Evolutionary conservation across 441 rosid genomes (phyloP), one percentile per base, ranked within the genome.

Genomic region (Populus tomentosa): DNA sequence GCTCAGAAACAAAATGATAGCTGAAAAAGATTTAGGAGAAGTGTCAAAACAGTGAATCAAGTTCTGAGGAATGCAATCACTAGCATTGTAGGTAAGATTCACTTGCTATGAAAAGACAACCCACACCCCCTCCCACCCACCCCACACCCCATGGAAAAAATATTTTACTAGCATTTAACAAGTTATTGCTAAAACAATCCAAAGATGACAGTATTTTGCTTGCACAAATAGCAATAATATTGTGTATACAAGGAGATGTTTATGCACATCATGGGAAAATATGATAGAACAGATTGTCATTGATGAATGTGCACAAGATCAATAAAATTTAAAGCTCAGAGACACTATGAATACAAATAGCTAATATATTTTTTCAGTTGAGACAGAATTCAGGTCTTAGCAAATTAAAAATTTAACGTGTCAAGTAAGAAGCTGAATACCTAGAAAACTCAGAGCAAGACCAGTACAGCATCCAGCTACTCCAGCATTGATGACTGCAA

Each of bases 381-480:
- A 75, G 0, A 76, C 10, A 76, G 56, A 16, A 35, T 7, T 26
- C 28, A 9, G 10, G n/a, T 46, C 18, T 21, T 35, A 16, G 11
- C 11, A 11, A 40, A 40, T 40, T 40, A 40, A 11, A 40, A 21
- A 63, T 14, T 70, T 24, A 65, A 20, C n/a, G 50, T 7, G 21
- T 59, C 10, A 63, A 56, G 33, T 64, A 66, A 10, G 50, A 67
- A 10, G 30, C 40, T 36, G 32, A 33, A 36, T 86, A 95, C 99
- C 98, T 20, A 97, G 98, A 85, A 88, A 89, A 82, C 99, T 95
- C 79, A 92, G 84, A 84, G 96, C 98, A 76, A 92, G 90, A 53
- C 98, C 97, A 78, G 98, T 93, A 85, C 97, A 95, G 77, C 99
- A 95, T 75, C 99, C 98, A 74, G 97, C 99, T 80, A 95, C 87